Base-by-base conservation (phyloP, 1,284 basidiomycete genomes). In the Leucoagaricus sp. region DNA sequence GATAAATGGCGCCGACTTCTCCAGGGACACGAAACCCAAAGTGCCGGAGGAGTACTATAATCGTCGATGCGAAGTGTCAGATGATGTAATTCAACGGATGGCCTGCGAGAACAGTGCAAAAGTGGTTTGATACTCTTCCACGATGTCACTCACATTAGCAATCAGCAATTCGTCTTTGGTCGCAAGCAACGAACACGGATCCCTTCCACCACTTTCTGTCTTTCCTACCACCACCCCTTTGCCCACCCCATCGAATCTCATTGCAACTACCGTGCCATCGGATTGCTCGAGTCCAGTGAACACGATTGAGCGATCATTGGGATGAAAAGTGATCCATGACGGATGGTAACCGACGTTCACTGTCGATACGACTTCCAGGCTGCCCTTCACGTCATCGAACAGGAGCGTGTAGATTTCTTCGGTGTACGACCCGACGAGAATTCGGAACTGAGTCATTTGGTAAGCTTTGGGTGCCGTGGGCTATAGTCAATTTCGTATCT, bases 361-460 rank as follows among this genome's bases (percentile, higher is more conserved):
- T 13, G 76, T 65, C 3, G 82, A 79, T 25, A 72, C 63, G 26
- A 80, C 64, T 17, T 69, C 69, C 49, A 90, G 71, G 21, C 73
- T 76, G 3, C 72, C 63, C 4, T 64, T 60, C 2, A 62, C 58
- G 4, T 76, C 68, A 59, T 81, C 74, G 52, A 84, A 83, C 13
- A 64, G 59, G 44, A 83, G 71, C 0, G 86, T 85, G 45, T 77
- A 77, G 58, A 91, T 75, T 34, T 80, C 73, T 62, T 83, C 73
- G 19, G 84, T 81, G 69, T 87, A 88, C 15, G 87, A 87, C 40
- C 79, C 83, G 25, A 83, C 85, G 40, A 88, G 71, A 62, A 91
- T 88, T 45, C 64, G 70, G 64, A 73, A 62, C 60, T 60, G 59
- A 63, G 65, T 71, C 62, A 63, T 63, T 15, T 26, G 25, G 33